A percentile compares a stretch with the other conserved stretches of the same genome.
phyloP scores from a whole-genome alignment of 2,329 filamentous ascomycete genomes.

The Arthroderma uncinatum region DNA sequence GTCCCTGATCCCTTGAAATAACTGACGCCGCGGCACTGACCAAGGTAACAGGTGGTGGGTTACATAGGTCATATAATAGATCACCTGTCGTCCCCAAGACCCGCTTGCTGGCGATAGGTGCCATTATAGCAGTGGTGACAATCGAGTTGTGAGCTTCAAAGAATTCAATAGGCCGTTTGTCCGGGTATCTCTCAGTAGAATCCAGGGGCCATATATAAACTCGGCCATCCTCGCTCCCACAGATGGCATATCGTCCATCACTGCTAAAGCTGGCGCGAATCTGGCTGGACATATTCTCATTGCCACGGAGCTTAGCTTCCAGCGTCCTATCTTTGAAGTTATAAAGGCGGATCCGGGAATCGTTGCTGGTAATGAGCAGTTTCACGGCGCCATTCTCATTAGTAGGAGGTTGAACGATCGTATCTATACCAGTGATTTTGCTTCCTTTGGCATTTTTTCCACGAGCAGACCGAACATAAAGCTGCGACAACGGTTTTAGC shows the following conservation, averaged over 20 bases:
- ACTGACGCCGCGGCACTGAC: constrained; percentile 59
- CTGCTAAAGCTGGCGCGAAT: constrained; percentile 84
- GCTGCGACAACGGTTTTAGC: constrained; percentile 68
- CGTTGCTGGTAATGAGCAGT: constrained; percentile 84
- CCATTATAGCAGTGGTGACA: constrained; percentile 80
- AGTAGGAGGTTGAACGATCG: constrained; percentile 49
- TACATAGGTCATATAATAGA: constrained; percentile 92
- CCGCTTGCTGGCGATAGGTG: constrained; percentile 65
- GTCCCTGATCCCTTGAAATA: constrained; percentile 40
- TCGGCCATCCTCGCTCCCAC: constrained; percentile 82
- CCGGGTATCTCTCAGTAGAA: constrained; percentile 53
- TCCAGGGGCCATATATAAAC: constrained; percentile 81
- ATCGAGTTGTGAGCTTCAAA: constrained; percentile 85
- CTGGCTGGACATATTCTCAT: constrained; percentile 81
- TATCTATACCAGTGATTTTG: constrained; percentile 92
- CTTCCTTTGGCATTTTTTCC: constrained; percentile 92
- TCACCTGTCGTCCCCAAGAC: constrained; percentile 72
- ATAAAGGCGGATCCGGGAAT: constrained; percentile 83
- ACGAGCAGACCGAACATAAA: constrained; percentile 84
- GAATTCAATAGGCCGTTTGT: constrained; percentile 73
- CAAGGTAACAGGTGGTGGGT: constrained; percentile 78
- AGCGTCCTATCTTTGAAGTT: constrained; percentile 73
- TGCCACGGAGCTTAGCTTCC: constrained; percentile 81
- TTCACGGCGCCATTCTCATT: constrained; percentile 59
- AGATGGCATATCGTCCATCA: constrained; percentile 74